Evolutionary conservation across 768 basidiomycete genomes (phyloP).

Genomic region (Kwoniella pini): DNA sequence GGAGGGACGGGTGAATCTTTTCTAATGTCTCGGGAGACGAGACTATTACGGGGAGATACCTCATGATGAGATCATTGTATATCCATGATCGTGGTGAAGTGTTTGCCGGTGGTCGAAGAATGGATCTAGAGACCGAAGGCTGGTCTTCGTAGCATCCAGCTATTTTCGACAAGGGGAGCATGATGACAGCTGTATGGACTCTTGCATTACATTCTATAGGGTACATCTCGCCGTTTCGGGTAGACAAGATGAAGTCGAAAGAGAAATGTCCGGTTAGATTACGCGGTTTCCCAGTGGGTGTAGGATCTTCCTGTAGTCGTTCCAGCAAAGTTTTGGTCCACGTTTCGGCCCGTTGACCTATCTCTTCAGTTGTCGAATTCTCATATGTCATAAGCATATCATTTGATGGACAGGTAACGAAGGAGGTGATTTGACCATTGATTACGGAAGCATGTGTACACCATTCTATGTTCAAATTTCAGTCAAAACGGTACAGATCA

Average conservation of each 20-base stretch:
- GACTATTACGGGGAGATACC: constrained; percentile 38
- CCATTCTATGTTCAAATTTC: constrained; percentile 35
- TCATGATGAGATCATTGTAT: constrained; percentile 49
- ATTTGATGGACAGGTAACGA: constrained; percentile 53
- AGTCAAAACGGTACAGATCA: neutral
- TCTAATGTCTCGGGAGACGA: constrained; percentile 25
- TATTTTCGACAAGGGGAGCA: constrained; percentile 39
- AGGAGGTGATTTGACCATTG: constrained; percentile 49
- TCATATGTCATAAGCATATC: constrained; percentile 57
- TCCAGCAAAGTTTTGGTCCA: constrained; percentile 50
- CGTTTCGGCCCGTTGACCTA: constrained; percentile 42
- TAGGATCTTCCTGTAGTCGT: constrained; percentile 31
- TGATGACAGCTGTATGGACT: constrained; percentile 52
- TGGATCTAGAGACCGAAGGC: neutral
- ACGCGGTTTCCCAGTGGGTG: constrained; percentile 27
- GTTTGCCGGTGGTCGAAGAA: constrained; percentile 25
- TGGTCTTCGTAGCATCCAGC: constrained; percentile 32
- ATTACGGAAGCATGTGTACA: constrained; percentile 55
- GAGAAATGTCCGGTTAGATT: constrained; percentile 52
- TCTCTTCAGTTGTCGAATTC: constrained; percentile 36
- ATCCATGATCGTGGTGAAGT: constrained; percentile 46
- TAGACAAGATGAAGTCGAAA: constrained; percentile 53
- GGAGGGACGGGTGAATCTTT: constrained; percentile 42
- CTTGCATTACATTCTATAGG: constrained; percentile 55
- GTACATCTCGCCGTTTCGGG: constrained; percentile 47